Evolutionary conservation across 108 stramenopile genomes (phyloP).

Genomic region (Poteriospumella lacustris): DNA sequence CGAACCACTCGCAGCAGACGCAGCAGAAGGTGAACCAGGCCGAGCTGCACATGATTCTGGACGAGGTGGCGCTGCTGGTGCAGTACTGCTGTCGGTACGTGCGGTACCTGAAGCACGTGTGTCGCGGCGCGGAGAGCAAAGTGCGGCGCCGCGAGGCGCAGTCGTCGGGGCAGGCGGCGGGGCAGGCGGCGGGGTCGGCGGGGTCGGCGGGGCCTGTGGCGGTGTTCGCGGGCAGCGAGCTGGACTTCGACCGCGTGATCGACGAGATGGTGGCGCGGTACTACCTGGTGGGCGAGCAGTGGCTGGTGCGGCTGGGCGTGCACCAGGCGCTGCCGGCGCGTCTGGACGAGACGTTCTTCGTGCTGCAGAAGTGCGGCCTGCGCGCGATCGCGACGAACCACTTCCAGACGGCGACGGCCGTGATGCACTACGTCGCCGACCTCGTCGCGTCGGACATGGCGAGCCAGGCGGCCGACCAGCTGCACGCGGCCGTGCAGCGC

Average conservation of each 20-base stretch:
- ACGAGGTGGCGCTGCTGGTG: slow-evolving; percentile 19
- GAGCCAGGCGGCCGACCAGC: not conserved
- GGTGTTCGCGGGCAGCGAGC: not conserved
- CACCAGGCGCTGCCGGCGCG: not conserved
- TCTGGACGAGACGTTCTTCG: not conserved
- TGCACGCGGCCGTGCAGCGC: not conserved
- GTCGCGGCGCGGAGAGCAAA: slow-evolving; percentile 1
- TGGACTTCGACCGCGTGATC: slow-evolving; percentile 17
- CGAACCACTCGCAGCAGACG: no score
- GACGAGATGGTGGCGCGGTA: slow-evolving; percentile 13
- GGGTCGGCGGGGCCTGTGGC: not conserved
- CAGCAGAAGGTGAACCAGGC: not conserved
- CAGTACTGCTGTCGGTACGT: slow-evolving; percentile 10
- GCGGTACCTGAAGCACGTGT: slow-evolving; percentile 2
- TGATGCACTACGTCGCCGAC: not conserved
- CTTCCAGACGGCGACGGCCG: not conserved
- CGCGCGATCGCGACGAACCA: slow-evolving; percentile 16
- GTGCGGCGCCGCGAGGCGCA: not conserved
- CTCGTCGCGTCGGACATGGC: not conserved
- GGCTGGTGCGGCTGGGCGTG: not conserved
- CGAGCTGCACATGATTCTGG: slow-evolving; percentile 13
- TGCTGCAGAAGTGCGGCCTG: slow-evolving; percentile 20
- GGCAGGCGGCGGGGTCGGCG: not conserved
- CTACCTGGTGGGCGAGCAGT: slow-evolving; percentile 18
- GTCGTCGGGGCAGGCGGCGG: not conserved